Evolutionary conservation across 2,329 filamentous ascomycete genomes (phyloP), one percentile per base, ranked within the genome.

Genomic region (Fusarium tanahbumbuense): DNA sequence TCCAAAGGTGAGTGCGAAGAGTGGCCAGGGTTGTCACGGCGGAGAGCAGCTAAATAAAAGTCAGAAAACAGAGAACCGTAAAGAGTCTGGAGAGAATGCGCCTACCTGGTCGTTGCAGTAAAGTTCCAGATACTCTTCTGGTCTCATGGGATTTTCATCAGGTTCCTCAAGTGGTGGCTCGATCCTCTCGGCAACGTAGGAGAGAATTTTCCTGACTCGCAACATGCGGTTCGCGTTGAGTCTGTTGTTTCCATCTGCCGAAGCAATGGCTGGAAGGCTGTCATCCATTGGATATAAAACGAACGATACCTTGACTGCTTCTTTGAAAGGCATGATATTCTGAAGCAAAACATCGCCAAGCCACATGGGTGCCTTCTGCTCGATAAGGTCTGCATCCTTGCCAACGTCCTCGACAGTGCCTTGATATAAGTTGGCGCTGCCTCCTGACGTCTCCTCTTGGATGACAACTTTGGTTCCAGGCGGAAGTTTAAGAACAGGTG

Each of bases 221-320:
- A 99, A 85, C 96, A 99, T 98, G 58, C 95, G 89, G 77, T 98
- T 99, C 13, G 96, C 96, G 78, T 98, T 99, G 54, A 99, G 86
- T 25, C 96, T 91, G 71, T 94, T 95, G 79, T 95, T 97, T 55
- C 91, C 91, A 76, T 97, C 94, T 6, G 89, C 81, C 25, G 89
- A 88, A 32, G 91, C 88, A 52, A 98, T 91, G 57, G 86, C 87
- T 1, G 94, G 93, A 55, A 98, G 83, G 28, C 58, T 72, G 27
- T 86, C 82, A 71, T 93, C 91, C 74, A 92, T 86, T 0, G 96
- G 94, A 73, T 96, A 89, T 25, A 99, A 85, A 18, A 97, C 88
- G 76, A 99, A 99, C 6, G 93, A 94, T n/a, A 98, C 91, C 84
- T 99, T 99, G 73, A 95, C 89, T 2, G 94, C 90, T n/a, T 98